Evolutionary conservation across 768 basidiomycete genomes (phyloP), one percentile per base, ranked within the genome.

Genomic region (Trichaptum fuscoviolaceum): DNA sequence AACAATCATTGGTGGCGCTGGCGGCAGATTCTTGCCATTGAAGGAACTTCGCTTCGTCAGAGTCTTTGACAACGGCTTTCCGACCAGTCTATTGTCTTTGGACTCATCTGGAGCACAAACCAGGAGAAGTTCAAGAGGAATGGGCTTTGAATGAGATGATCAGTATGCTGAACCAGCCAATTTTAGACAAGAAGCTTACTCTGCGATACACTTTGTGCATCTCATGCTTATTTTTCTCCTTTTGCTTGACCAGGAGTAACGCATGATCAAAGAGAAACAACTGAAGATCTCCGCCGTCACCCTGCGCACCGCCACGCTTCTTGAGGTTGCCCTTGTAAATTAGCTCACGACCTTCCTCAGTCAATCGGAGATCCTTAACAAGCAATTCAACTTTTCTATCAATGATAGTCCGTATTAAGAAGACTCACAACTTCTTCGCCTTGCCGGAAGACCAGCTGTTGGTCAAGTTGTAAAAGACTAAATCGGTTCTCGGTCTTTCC

Each of bases 231-330:
- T 88, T 92, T 77, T 94, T 95, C 74, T 95, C 90, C 63, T 71
- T 81, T 18, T 61, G 59, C 78, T 95, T 98, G 69, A 92, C 95
- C 85, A 99, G 93, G 35, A 99, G 80, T 58, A 99, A 79, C 1
- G 95, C 95, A 76, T 99, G 97, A 75, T 99, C 97, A 74, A 99
- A 97, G 72, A 99, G 77, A 80, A 96, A 98, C 7, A 96, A 92
- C 71, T 93, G 86, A 63, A 98, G 81, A 74, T 99, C 96, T 18
- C 94, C 95, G 71, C 88, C 94, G 68, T 91, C 90, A 67, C 84
- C 83, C 71, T 88, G 84, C 7, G 80, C 79, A 2, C 87, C 87
- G 1, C 88, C 87, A 8, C 95, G 87, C 73, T 95, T 93, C 75
- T 93, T 97, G 70, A 99, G 80, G 27, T 87, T 78, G 24, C 95